These are phyloP conservation scores for Mortierella sp. DNA, from an alignment of 371 early-diverging fungal species.

Conservation along the genomic window DNA sequence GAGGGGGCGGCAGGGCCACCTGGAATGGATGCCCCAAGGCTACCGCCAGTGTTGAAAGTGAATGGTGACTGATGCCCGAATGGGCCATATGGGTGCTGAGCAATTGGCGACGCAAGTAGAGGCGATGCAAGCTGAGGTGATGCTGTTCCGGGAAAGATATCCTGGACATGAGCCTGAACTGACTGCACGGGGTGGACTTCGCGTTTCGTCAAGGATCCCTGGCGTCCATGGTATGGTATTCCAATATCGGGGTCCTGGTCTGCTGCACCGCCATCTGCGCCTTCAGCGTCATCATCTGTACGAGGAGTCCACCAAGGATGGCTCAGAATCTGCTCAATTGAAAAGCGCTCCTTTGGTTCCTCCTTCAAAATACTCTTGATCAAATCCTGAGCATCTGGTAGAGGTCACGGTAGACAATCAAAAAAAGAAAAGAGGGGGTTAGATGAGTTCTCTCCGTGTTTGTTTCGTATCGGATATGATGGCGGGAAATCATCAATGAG, in stretches of 20 bases:
- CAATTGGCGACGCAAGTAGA: too few species aligned
- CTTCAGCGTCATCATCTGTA: constrained; percentile 52
- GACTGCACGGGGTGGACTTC: constrained; percentile 39
- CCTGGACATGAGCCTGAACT: constrained; percentile 19
- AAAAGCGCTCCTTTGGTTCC: constrained; percentile 72
- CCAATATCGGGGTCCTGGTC: constrained; percentile 17
- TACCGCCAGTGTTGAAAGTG: constrained; percentile 39
- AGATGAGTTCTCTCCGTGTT: too few species aligned
- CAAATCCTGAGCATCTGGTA: constrained; percentile 59
- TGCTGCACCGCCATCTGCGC: constrained; percentile 21
- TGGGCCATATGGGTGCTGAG: constrained; percentile 25
- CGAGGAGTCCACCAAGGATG: constrained; percentile 77
- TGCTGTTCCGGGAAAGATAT: constrained; percentile 21
- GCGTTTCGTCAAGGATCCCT: constrained; percentile 39
- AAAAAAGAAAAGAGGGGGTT: too few species aligned
- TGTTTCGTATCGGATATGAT: too few species aligned
- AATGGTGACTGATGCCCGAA: constrained; percentile 47
- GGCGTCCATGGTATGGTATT: constrained; percentile 28
- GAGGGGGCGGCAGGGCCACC: constrained; percentile 30
- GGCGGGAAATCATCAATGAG: too few species aligned
- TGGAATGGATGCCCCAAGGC: constrained; percentile 29
- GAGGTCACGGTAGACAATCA: too few species aligned
- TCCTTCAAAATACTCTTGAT: constrained; percentile 69
- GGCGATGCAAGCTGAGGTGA: constrained; percentile 50
- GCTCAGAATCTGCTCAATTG: constrained; percentile 70